Conservation (phyloP, 352 stramenopile species). For the Phytophthora nicotianae region DNA sequence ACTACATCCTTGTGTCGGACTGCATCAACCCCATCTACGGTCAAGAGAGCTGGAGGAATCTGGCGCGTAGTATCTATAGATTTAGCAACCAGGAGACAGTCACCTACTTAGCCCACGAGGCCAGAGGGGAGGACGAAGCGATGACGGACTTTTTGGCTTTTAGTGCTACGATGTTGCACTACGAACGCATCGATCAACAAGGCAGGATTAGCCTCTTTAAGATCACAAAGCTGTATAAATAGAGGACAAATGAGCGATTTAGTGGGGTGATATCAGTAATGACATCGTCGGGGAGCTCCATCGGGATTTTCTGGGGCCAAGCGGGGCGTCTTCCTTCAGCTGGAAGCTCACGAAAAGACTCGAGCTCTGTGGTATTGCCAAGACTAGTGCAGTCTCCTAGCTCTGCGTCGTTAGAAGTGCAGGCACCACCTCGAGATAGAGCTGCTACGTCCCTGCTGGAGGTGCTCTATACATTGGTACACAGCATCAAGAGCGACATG, state of each 20-base stretch:
- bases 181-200: constrained; percentile 47
- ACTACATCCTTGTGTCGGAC: constrained; percentile 82
- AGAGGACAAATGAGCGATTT: constrained; percentile 10
- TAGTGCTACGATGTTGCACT: constrained; percentile 42
- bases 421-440: constrained; percentile 1
- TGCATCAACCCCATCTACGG: constrained; percentile 90
- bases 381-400: constrained; percentile 8
- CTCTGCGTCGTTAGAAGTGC: background rate
- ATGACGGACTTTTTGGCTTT: constrained; percentile 73
- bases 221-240: constrained; percentile 45
- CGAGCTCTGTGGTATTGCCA: constrained; percentile 5
- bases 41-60: constrained; percentile 74
- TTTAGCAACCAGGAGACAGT: constrained; percentile 59
- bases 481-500: constrained; percentile 45
- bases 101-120: constrained; percentile 77
- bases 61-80: constrained; percentile 67
- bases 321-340: background rate
- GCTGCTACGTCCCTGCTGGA: constrained; percentile 40
- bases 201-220: constrained; percentile 56
- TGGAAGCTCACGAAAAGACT: background rate
- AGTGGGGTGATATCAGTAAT: constrained; percentile 3
- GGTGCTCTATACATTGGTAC: constrained; percentile 58
- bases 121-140: constrained; percentile 72
- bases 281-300: constrained; percentile 10
- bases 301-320: constrained; percentile 44